Evolutionary conservation across 805 yeast species (phyloP).

Genomic region (Metschnikowia anglica): DNA sequence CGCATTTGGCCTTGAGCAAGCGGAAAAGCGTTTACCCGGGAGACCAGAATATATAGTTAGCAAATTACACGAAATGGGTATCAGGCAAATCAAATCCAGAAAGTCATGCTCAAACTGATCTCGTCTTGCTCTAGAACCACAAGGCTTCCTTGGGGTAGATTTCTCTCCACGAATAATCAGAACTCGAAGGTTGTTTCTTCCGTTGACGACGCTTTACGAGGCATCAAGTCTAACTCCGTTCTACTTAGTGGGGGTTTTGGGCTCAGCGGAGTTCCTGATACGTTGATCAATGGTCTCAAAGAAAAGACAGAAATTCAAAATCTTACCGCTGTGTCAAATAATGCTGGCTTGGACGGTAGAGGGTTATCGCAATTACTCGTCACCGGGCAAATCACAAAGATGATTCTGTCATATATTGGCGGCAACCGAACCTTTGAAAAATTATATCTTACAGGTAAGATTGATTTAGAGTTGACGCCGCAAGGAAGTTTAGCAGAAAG

Average conservation of each 20-base stretch:
- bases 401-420: slow-evolving; percentile 50
- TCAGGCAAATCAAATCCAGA: not conserved
- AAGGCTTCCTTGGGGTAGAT: not conserved
- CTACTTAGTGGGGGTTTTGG: slow-evolving; percentile 53
- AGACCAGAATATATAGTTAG: not conserved
- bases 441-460: slow-evolving; percentile 41
- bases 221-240: slow-evolving; percentile 29
- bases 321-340: slow-evolving; percentile 48
- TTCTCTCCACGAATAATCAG: not conserved
- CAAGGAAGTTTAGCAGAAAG: slow-evolving; percentile 54
- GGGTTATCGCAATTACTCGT: slow-evolving; percentile 44
- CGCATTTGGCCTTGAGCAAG: not conserved
- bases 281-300: slow-evolving; percentile 39
- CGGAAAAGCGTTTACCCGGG: not conserved
- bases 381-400: slow-evolving; percentile 43
- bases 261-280: slow-evolving; percentile 47
- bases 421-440: slow-evolving; percentile 42
- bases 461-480: slow-evolving; percentile 49
- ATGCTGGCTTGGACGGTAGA: slow-evolving; percentile 46
- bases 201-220: slow-evolving; percentile 32
- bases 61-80: not conserved
- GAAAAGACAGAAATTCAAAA: slow-evolving; percentile 32
- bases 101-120: not conserved
- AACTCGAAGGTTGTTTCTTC: slow-evolving; percentile 21
- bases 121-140: not conserved